A percentile compares a stretch with the other conserved stretches of the same genome.
Evolutionary conservation across 1,284 basidiomycete genomes (phyloP).

Genomic region (Grifola frondosa): DNA sequence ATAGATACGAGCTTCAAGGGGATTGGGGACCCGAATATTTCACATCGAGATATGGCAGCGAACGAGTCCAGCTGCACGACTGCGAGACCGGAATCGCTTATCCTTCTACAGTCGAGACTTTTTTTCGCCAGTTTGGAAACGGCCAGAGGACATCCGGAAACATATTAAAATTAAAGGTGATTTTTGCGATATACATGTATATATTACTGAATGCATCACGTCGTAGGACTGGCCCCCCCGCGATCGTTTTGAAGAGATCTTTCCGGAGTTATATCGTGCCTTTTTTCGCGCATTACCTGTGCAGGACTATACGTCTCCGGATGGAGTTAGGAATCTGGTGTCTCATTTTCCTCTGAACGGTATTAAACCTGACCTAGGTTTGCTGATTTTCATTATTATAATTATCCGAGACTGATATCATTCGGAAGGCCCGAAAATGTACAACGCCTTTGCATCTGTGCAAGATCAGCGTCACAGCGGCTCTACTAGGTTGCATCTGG

Average conservation of each 20-base stretch:
- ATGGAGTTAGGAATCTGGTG: conserved; percentile 80
- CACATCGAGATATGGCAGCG: not conserved
- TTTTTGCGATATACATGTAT: not conserved
- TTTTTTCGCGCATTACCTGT: conserved; percentile 78
- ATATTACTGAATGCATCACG: not conserved
- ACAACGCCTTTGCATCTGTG: conserved; percentile 62
- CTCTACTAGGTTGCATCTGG: conserved; percentile 86
- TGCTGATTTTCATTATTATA: conserved; percentile 39
- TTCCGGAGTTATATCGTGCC: conserved; percentile 78
- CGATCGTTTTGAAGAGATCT: conserved; percentile 70
- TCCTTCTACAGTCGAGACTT: not conserved
- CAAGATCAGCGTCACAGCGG: conserved; percentile 60
- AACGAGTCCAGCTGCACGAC: not conserved
- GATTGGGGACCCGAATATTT: conserved; percentile 3
- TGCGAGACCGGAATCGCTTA: not conserved
- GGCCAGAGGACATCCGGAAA: not conserved
- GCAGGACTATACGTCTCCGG: conserved; percentile 77
- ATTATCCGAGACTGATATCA: conserved; percentile 24
- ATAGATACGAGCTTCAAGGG: not conserved
- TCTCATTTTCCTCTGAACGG: conserved; percentile 79
- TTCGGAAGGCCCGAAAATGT: conserved; percentile 65
- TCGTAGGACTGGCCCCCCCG: conserved; percentile 8
- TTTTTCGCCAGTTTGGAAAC: conserved; percentile 4
- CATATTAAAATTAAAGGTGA: conserved; percentile 1
- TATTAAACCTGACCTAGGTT: conserved; percentile 78